A percentile compares a stretch with the other conserved stretches of the same genome.
Evolutionary conservation across 495 filamentous ascomycete genomes (phyloP).

Genomic region (Xylaria scruposa): DNA sequence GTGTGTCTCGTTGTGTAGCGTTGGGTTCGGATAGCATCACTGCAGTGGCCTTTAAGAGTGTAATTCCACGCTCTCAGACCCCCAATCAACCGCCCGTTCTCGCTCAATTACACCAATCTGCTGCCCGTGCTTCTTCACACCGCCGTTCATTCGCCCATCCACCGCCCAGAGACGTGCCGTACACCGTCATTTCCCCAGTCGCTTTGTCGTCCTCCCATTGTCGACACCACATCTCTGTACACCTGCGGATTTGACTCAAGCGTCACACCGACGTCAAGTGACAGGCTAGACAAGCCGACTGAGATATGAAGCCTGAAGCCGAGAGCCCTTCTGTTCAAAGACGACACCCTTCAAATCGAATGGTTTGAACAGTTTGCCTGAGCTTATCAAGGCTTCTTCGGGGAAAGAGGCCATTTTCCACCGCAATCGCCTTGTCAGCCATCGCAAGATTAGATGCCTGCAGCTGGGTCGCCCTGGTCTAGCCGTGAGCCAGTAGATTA

Average conservation of each 20-base stretch:
- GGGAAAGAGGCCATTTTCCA: not conserved
- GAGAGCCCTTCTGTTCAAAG: constrained; percentile 10
- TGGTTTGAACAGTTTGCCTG: not conserved
- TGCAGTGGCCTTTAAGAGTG: constrained; percentile 1
- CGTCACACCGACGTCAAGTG: constrained; percentile 28
- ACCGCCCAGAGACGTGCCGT: constrained; percentile 9
- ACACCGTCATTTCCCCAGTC: constrained; percentile 22
- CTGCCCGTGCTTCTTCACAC: not conserved
- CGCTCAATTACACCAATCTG: constrained; percentile 20
- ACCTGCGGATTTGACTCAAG: constrained; percentile 18
- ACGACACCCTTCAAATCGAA: not conserved
- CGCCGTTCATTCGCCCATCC: not conserved
- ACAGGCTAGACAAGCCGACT: not conserved
- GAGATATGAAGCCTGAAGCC: constrained; percentile 2
- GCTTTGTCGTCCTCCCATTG: not conserved
- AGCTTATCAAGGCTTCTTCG: not conserved
- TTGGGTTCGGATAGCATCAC: not conserved
- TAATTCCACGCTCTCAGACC: not conserved
- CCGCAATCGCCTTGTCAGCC: not conserved
- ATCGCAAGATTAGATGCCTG: not conserved
- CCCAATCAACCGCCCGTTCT: constrained; percentile 1
- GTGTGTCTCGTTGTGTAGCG: not conserved
- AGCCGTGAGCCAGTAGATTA: constrained; percentile 13
- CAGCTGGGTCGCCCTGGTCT: not conserved
- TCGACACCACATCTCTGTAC: constrained; percentile 11